phyloP scores from a whole-genome alignment of 2,329 filamentous ascomycete genomes.

The Neoascochyta sp. region DNA sequence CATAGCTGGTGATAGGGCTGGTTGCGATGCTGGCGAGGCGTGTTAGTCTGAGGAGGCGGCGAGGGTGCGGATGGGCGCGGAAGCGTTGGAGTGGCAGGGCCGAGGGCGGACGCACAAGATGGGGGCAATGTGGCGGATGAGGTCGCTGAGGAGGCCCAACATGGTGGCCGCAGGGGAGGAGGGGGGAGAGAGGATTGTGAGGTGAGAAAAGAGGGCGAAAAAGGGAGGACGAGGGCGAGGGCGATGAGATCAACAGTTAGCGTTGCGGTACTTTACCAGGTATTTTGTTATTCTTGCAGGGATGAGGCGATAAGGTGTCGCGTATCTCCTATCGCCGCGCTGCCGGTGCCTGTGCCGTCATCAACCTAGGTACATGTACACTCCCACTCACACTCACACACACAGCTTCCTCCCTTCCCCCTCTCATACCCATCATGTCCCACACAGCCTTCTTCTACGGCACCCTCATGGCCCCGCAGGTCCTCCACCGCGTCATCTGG shows the following conservation, averaged over 20 bases:
- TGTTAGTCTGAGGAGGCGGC: too few species aligned
- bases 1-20: constrained; percentile 62
- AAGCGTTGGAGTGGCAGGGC: not conserved
- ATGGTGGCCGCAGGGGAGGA: not conserved
- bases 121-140: constrained; percentile 38
- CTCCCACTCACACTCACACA: too few species aligned
- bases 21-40: constrained; percentile 52
- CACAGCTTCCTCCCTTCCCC: not conserved
- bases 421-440: constrained; percentile 21
- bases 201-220: constrained; percentile 4
- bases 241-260: too few species aligned
- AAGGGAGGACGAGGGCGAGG: too few species aligned
- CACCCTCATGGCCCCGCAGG: constrained; percentile 76
- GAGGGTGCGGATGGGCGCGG: not conserved
- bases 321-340: too few species aligned
- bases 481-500: constrained; percentile 84
- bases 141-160: constrained; percentile 36
- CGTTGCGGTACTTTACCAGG: too few species aligned
- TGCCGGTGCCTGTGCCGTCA: too few species aligned
- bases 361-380: too few species aligned
- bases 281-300: too few species aligned
- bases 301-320: too few species aligned
- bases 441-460: constrained; percentile 64
- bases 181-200: constrained; percentile 1
- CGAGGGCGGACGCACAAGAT: constrained; percentile 36